Base-by-base conservation (phyloP, 1,284 basidiomycete species). In the Ustilago loliicola region DNA sequence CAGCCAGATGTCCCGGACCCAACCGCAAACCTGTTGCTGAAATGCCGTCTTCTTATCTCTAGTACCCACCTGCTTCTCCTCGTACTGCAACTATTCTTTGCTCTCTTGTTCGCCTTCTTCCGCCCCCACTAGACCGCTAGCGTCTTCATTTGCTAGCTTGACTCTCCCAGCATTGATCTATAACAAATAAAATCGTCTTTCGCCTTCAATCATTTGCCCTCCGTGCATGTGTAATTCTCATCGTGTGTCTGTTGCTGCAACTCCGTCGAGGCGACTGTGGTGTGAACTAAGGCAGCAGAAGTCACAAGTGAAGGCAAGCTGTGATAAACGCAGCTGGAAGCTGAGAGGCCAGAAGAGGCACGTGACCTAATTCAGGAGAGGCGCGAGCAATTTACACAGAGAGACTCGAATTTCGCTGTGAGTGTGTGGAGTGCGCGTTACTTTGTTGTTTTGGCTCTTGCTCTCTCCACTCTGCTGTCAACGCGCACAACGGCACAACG, bases 141-240 rank as follows among this genome's bases (percentile, higher is more conserved):
- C n/a, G 42, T n/a, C 42, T 21, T n/a, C 40, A 13, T 21, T 50
- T 29, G 19, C 50, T 48, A n/a, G 51, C 56, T 48, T 51, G 61
- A 66, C 69, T 66, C 60, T 66, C 25, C 27, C 60, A 42, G 23
- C 48, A 9, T 30, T 23, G 38, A 54, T 66, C 63, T 66, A 72
- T 59, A 67, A 38, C 42, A 61, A 59, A 51, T 34, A 57, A 61
- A 52, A 71, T 30, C 21, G 17, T 17, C 8, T 45, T 45, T 21
- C 21, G 38, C n/a, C 21, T 45, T 45, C 19, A 1, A 45, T 45
- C 3, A 38, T 17, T 45, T 11, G 7, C 11, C 11, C 7, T 45
- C 8, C n/a, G 42, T 7, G 19, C n/a, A 21, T 21, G 21, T 17
- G 42, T 45, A n/a, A n/a, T n/a, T n/a, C n/a, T n/a, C n/a, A n/a